phyloP scores from a whole-genome alignment of 805 yeast genomes.

The Wickerhamomyces silvicola region DNA sequence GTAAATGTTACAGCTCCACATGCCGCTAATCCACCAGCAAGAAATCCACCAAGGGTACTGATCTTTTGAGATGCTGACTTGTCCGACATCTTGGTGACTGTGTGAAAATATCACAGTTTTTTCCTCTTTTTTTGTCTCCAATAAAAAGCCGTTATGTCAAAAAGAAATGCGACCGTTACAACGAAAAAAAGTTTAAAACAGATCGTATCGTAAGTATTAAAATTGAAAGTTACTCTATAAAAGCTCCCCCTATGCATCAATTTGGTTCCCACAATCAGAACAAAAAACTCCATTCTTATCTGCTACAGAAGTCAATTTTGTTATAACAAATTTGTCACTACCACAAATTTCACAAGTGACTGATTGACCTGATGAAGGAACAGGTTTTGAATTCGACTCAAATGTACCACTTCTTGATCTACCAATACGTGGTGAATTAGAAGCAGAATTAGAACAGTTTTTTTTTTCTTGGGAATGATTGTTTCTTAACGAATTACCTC shows the following conservation, averaged over 20 bases:
- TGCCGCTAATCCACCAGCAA: constrained; percentile 92
- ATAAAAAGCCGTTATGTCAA: too few species aligned
- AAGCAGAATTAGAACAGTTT: too few species aligned
- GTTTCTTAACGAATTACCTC: constrained; percentile 9
- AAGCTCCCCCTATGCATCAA: constrained; percentile 6
- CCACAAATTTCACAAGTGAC: constrained; percentile 20
- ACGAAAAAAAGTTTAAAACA: too few species aligned
- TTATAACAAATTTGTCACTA: constrained; percentile 20
- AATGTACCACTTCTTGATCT: constrained; percentile 15
- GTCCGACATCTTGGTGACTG: constrained; percentile 6
- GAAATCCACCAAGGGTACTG: constrained; percentile 68
- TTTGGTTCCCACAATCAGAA: constrained; percentile 23
- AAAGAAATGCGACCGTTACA: too few species aligned
- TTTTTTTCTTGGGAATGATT: not conserved
- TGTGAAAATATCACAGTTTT: not conserved
- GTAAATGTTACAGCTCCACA: constrained; percentile 97
- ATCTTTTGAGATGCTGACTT: constrained; percentile 50
- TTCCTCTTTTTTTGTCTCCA: not conserved
- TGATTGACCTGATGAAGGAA: not conserved
- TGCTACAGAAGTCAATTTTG: constrained; percentile 3
- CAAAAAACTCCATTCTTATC: constrained; percentile 15
- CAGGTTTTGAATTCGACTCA: constrained; percentile 9
- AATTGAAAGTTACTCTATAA: too few species aligned
- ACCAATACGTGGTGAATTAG: constrained; percentile 3
- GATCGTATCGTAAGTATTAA: too few species aligned